A percentile compares a stretch with the other conserved stretches of the same genome.
phyloP scores from a whole-genome alignment of 352 stramenopile species.

The Phytophthora colocasiae region DNA sequence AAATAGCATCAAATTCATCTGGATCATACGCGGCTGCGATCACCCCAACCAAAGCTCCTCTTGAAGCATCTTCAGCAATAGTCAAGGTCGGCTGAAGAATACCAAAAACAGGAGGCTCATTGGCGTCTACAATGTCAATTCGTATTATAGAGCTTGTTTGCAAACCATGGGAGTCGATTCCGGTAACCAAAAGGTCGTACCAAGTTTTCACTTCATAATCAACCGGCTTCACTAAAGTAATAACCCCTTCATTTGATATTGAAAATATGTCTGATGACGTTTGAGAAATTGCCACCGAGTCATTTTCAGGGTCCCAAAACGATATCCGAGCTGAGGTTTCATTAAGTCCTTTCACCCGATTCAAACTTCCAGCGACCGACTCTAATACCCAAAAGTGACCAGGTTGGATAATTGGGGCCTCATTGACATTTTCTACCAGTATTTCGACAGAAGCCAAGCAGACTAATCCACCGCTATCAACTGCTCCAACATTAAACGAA shows the following conservation, averaged over 20 bases:
- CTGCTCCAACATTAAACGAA: constrained; percentile 18
- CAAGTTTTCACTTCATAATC: constrained; percentile 31
- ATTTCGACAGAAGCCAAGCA: constrained; percentile 21
- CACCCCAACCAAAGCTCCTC: constrained; percentile 43
- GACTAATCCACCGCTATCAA: constrained; percentile 26
- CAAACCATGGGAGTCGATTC: constrained; percentile 8
- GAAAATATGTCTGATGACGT: constrained; percentile 38
- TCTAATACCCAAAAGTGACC: constrained; percentile 53
- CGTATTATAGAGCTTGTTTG: constrained; percentile 33
- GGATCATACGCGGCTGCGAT: constrained; percentile 49
- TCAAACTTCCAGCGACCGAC: constrained; percentile 25
- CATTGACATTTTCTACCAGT: constrained; percentile 39
- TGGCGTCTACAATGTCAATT: constrained; percentile 53
- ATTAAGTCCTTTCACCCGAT: constrained; percentile 19
- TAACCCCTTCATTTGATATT: constrained; percentile 28
- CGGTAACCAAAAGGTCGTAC: constrained; percentile 30
- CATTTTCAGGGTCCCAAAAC: constrained; percentile 73
- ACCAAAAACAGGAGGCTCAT: constrained; percentile 53
- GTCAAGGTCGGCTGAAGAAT: constrained; percentile 31
- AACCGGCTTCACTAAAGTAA: constrained; percentile 21
- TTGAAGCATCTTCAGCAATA: constrained; percentile 47
- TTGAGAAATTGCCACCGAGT: constrained; percentile 44
- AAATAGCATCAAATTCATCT: constrained; percentile 54
- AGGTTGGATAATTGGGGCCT: constrained; percentile 43
- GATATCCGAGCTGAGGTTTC: constrained; percentile 24